Conservation (phyloP, 1,139 yeast species). For the Candida freyschussii region DNA sequence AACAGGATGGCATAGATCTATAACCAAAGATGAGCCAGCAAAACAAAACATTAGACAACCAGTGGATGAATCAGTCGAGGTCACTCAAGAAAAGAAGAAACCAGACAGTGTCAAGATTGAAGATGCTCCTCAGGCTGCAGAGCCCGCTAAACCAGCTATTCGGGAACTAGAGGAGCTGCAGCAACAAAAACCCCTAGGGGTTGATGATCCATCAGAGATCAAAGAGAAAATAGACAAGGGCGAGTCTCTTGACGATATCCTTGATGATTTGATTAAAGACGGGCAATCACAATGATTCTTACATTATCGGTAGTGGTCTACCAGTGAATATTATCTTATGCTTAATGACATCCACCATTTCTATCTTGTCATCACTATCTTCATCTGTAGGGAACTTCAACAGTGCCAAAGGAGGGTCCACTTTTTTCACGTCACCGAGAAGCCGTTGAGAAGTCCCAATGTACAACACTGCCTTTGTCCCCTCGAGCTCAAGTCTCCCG, state of each 20-base stretch:
- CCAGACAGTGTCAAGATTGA: conserved; percentile 2
- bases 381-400: conserved; percentile 38
- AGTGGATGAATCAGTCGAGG: conserved; percentile 10
- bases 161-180: conserved; percentile 21
- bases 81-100: conserved; percentile 2
- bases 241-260: conserved; percentile 17
- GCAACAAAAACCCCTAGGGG: conserved; percentile 6
- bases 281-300: conserved; percentile 10
- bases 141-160: conserved; percentile 25
- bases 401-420: conserved; percentile 60
- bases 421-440: conserved; percentile 49
- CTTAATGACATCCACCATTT: conserved; percentile 53
- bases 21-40: conserved; percentile 5
- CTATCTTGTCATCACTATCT: conserved; percentile 28
- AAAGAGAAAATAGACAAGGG: conserved; percentile 16
- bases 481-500: conserved; percentile 54
- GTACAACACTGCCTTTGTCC: conserved; percentile 48
- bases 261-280: conserved; percentile 22
- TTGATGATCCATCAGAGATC: conserved; percentile 12
- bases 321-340: conserved; percentile 56
- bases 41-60: conserved; percentile 15
- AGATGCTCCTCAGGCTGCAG: conserved; percentile 21
- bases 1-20: conserved; percentile 54
- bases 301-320: conserved; percentile 75
- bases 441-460: conserved; percentile 66